Conservation (phyloP, 2,329 filamentous ascomycete genomes). For the Magnaporthiopsis incrustans region DNA sequence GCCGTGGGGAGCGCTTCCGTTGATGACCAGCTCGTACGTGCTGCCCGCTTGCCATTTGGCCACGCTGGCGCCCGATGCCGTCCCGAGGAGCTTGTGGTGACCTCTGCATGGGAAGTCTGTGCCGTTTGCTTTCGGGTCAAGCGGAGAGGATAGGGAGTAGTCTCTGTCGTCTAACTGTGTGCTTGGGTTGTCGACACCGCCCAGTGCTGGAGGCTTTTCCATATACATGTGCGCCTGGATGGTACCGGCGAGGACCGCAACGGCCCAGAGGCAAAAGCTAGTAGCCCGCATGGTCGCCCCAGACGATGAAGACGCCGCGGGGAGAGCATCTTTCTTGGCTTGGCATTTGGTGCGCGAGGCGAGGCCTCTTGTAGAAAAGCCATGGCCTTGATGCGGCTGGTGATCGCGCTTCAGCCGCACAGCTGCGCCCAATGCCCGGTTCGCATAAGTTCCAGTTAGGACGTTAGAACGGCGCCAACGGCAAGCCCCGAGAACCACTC, state of each 20-base stretch:
- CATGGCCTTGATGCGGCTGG: background rate
- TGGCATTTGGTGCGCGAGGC: background rate
- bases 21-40: slow-evolving; percentile 54
- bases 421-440: background rate
- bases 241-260: slow-evolving; percentile 21
- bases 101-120: slow-evolving; percentile 70
- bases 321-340: background rate
- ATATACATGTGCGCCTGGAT: slow-evolving; percentile 49
- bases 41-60: slow-evolving; percentile 55
- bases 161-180: slow-evolving; percentile 42
- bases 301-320: background rate
- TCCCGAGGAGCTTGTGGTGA: slow-evolving; percentile 39
- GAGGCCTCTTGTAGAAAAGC: background rate
- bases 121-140: slow-evolving; percentile 42
- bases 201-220: slow-evolving; percentile 41
- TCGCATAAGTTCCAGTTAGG: background rate
- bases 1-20: slow-evolving; percentile 53
- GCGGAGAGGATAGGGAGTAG: slow-evolving; percentile 64
- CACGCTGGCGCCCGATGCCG: slow-evolving; percentile 41
- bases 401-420: background rate
- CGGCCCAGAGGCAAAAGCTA: background rate
- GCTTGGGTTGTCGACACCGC: slow-evolving; percentile 41
- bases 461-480: background rate
- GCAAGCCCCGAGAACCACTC: background rate
- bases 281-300: background rate